phyloP scores from a whole-genome alignment of 2,329 filamentous ascomycete species.

The Acarospora socialis region DNA sequence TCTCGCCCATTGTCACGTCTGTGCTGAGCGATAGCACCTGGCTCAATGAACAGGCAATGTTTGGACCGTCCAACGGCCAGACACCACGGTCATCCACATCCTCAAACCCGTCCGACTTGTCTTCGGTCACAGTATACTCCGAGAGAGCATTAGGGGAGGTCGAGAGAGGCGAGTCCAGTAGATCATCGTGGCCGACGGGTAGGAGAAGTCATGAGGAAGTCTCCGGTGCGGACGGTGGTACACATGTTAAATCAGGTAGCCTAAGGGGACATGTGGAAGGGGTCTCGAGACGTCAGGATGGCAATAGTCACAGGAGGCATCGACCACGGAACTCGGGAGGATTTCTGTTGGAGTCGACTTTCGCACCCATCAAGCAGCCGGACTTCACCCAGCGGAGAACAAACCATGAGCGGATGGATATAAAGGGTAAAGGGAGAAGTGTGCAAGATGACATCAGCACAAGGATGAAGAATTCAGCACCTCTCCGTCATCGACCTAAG shows the following conservation, averaged over 20 bases:
- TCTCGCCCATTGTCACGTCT: too few relatives aligned
- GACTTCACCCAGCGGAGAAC: conserved; percentile 17
- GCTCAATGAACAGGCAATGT: conserved; percentile 9
- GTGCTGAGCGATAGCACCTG: neutral
- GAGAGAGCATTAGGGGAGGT: too few relatives aligned
- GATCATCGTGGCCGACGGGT: too few relatives aligned
- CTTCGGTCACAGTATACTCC: too few relatives aligned
- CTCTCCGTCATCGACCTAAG: conserved; percentile 22
- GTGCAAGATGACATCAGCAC: conserved; percentile 22
- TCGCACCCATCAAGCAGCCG: conserved; percentile 20
- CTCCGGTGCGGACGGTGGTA: too few relatives aligned
- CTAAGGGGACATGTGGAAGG: too few relatives aligned
- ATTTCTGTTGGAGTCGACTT: conserved; percentile 32
- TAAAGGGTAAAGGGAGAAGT: conserved; percentile 27
- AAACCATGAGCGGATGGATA: conserved; percentile 16
- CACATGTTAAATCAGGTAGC: too few relatives aligned
- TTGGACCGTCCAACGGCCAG: conserved; percentile 8
- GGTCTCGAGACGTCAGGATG: too few relatives aligned
- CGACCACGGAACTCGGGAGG: conserved; percentile 23
- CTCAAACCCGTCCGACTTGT: neutral
- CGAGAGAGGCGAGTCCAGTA: too few relatives aligned
- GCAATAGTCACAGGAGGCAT: too few relatives aligned
- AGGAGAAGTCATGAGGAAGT: too few relatives aligned
- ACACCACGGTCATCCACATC: conserved; percentile 3
- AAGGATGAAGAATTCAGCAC: conserved; percentile 24